phyloP scores from a whole-genome alignment of 306 rosid species.

The Cucurbita ficifolia region DNA sequence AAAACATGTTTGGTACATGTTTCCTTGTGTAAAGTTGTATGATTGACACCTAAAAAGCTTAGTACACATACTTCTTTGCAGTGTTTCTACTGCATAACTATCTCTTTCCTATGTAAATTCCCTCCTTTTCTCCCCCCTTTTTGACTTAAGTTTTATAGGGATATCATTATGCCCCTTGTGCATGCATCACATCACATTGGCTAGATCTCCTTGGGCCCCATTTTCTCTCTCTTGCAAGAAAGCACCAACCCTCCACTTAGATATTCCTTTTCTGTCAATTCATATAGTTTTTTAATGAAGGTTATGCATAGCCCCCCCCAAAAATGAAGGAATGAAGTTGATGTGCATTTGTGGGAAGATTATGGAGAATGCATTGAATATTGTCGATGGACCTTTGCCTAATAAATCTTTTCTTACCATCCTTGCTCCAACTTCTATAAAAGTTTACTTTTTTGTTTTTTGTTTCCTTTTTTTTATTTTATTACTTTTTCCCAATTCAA shows the following conservation, averaged over 20 bases:
- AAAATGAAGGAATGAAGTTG: conserved; percentile 9
- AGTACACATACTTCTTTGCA: conserved; percentile 15
- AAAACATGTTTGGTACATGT: conserved; percentile 83
- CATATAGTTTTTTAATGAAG: conserved; percentile 3
- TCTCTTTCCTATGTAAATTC: not conserved
- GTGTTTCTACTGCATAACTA: conserved; percentile 8
- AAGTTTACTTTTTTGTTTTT: not conserved
- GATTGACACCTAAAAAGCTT: conserved; percentile 13
- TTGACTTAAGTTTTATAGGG: conserved; percentile 19
- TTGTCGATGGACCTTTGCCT: conserved; percentile 7
- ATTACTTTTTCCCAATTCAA: not conserved
- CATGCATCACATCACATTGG: conserved; percentile 28
- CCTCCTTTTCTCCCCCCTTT: not conserved
- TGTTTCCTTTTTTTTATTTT: not conserved
- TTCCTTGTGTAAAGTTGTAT: conserved; percentile 17
- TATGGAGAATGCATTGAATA: conserved; percentile 8
- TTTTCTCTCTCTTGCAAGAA: conserved; percentile 7
- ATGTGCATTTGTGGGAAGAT: conserved; percentile 8
- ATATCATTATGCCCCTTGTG: conserved; percentile 20
- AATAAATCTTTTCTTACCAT: not conserved
- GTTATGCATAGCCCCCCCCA: not conserved
- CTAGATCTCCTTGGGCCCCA: conserved; percentile 15
- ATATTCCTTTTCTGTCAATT: conserved; percentile 10
- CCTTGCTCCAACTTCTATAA: not conserved
- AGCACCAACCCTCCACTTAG: conserved; percentile 25